Percentiles rank a stretch among this genome's conserved stretches.
Evolutionary conservation across 305 asterid species (phyloP).

Genomic region (Lippia alba): DNA sequence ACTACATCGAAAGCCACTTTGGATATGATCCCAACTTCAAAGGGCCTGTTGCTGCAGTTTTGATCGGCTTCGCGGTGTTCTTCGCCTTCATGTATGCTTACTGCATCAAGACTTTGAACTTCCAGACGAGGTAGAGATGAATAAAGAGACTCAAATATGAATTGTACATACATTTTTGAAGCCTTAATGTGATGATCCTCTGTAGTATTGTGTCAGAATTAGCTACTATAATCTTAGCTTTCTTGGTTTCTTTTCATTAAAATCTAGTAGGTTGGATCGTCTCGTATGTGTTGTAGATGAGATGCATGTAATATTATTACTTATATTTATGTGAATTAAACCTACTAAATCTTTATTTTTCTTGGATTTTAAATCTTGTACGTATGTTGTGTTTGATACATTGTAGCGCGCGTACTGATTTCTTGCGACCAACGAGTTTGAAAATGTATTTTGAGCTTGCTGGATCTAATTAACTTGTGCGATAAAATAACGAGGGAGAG

Average conservation of each 20-base stretch:
- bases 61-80: constrained; percentile 74
- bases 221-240: neutral
- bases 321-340: neutral
- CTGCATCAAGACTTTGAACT: constrained; percentile 79
- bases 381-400: too few species aligned
- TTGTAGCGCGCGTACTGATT: too few species aligned
- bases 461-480: too few species aligned
- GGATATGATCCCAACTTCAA: constrained; percentile 75
- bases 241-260: neutral
- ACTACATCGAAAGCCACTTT: constrained; percentile 60
- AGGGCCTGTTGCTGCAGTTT: constrained; percentile 75
- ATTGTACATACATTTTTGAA: constrained; percentile 25
- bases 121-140: constrained; percentile 66
- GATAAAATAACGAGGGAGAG: too few species aligned
- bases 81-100: constrained; percentile 79
- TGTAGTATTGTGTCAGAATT: neutral
- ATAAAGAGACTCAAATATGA: neutral
- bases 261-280: neutral
- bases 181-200: neutral
- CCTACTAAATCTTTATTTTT: too few species aligned
- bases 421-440: too few species aligned
- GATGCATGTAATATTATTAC: neutral
- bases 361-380: too few species aligned
- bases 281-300: neutral
- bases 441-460: too few species aligned